A percentile compares a stretch with the other conserved stretches of the same genome.
Conservation (phyloP, 1,284 basidiomycete species). For the Omphalotus olearius region DNA sequence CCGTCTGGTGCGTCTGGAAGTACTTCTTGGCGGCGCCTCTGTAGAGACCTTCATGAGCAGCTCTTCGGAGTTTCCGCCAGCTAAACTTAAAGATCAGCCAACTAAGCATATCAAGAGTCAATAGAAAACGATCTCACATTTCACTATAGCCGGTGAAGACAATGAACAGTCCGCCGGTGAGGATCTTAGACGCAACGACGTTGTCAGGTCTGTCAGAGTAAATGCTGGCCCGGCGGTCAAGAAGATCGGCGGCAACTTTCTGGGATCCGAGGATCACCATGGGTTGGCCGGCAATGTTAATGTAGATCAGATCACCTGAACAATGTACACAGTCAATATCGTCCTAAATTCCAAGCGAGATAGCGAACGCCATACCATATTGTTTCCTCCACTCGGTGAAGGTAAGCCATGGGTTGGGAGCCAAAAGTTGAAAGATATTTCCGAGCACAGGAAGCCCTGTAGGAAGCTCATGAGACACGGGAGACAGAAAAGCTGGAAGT, state of each 20-base stretch:
- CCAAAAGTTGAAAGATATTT: constrained; percentile 23
- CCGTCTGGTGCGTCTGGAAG: constrained; percentile 1
- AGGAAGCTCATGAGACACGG: constrained; percentile 1
- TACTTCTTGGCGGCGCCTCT: constrained; percentile 14
- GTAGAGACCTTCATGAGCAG: constrained; percentile 40
- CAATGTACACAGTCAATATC: neutral
- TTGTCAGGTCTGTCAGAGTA: constrained; percentile 6
- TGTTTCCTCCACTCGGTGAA: constrained; percentile 20
- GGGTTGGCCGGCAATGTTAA: constrained; percentile 8
- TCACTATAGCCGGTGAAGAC: constrained; percentile 3
- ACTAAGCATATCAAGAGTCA: constrained; percentile 2
- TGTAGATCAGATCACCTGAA: constrained; percentile 3
- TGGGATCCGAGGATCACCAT: constrained; percentile 5
- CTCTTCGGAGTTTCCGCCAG: constrained; percentile 27
- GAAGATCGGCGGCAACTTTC: constrained; percentile 4
- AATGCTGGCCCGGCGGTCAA: constrained; percentile 6
- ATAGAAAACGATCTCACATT: constrained; percentile 20
- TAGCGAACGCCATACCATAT: neutral
- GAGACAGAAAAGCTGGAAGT: no score
- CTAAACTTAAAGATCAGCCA: constrained; percentile 21
- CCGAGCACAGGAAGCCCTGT: constrained; percentile 22
- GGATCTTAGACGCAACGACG: neutral
- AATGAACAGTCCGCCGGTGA: constrained; percentile 1
- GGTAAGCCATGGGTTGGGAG: constrained; percentile 17
- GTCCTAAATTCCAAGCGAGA: neutral